A percentile compares a stretch with the other conserved stretches of the same genome.
Conservation (phyloP, 106 monocot species). For the Dendrobium officinale region DNA sequence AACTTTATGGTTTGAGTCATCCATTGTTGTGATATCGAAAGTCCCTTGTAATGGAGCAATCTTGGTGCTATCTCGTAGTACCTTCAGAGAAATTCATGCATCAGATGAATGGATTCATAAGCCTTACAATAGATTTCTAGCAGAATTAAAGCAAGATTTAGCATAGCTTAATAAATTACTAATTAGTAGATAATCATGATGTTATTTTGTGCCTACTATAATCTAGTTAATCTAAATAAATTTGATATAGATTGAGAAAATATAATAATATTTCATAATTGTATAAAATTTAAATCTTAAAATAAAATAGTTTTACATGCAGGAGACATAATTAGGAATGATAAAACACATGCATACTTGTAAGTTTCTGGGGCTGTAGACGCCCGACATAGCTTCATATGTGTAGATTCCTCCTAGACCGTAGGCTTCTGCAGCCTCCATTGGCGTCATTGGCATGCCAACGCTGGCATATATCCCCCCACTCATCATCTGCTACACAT, state of each 20-base stretch:
- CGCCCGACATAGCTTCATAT: constrained; percentile 14
- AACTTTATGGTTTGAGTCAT: constrained; percentile 51
- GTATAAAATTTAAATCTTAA: no score
- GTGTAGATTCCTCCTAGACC: constrained; percentile 6
- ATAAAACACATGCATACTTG: constrained; percentile 22
- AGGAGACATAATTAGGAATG: no score
- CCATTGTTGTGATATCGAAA: constrained; percentile 26
- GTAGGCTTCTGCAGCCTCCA: neutral
- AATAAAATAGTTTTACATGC: no score
- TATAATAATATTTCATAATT: no score
- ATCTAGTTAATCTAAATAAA: no score
- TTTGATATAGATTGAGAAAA: neutral
- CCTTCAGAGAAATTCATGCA: constrained; percentile 12
- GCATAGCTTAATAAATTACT: no score
- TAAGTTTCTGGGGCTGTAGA: constrained; percentile 42
- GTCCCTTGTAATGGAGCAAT: constrained; percentile 6
- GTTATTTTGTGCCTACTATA: no score
- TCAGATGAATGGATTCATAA: neutral
- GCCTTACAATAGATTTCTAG: neutral
- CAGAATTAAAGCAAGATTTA: no score
- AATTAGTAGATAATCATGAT: no score
- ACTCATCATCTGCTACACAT: neutral
- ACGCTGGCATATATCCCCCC: neutral
- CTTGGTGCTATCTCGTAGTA: constrained; percentile 26
- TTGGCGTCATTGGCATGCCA: neutral